A percentile compares a stretch with the other conserved stretches of the same genome.
Evolutionary conservation across 2,329 filamentous ascomycete genomes (phyloP).

Genomic region (Aphanoascus verrucosus): DNA sequence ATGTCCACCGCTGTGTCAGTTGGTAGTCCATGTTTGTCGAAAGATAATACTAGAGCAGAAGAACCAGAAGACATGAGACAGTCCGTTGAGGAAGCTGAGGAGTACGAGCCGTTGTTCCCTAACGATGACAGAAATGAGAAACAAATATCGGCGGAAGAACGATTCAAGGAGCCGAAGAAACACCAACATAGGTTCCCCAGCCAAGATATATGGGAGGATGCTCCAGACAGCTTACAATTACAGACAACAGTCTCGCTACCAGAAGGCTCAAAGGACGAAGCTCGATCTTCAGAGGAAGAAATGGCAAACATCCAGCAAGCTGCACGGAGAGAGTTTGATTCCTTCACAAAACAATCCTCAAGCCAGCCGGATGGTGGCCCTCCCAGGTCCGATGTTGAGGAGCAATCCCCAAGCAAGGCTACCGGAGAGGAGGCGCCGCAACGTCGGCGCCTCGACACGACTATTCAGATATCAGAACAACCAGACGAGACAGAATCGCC

Average conservation of each 20-base stretch:
- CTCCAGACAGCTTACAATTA: slow-evolving; percentile 70
- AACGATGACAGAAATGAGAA: slow-evolving; percentile 57
- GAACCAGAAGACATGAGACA: slow-evolving; percentile 45
- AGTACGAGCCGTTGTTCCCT: slow-evolving; percentile 90
- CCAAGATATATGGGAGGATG: slow-evolving; percentile 95
- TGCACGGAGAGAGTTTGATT: slow-evolving; percentile 23
- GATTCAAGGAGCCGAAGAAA: slow-evolving; percentile 36
- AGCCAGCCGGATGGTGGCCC: slow-evolving; percentile 17
- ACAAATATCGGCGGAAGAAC: slow-evolving; percentile 31
- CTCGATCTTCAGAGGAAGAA: slow-evolving; percentile 40
- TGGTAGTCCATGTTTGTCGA: slow-evolving; percentile 42
- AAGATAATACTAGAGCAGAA: slow-evolving; percentile 44
- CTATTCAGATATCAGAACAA: slow-evolving; percentile 47
- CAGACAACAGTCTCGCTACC: slow-evolving; percentile 74
- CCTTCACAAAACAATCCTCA: slow-evolving; percentile 26
- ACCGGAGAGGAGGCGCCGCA: slow-evolving; percentile 93
- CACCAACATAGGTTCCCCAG: slow-evolving; percentile 72
- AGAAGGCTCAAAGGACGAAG: slow-evolving; percentile 44
- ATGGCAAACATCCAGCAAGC: slow-evolving; percentile 31
- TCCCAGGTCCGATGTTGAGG: slow-evolving; percentile 38
- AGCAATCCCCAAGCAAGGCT: slow-evolving; percentile 80
- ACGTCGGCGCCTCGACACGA: slow-evolving; percentile 67
- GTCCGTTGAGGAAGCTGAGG: slow-evolving; percentile 75
- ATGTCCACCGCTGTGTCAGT: slow-evolving; percentile 51
- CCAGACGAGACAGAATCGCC: slow-evolving; percentile 5